A percentile compares a stretch with the other conserved stretches of the same genome.
Evolutionary conservation across 1,284 basidiomycete species (phyloP).

Genomic region (Rhizopogon hawkerae): DNA sequence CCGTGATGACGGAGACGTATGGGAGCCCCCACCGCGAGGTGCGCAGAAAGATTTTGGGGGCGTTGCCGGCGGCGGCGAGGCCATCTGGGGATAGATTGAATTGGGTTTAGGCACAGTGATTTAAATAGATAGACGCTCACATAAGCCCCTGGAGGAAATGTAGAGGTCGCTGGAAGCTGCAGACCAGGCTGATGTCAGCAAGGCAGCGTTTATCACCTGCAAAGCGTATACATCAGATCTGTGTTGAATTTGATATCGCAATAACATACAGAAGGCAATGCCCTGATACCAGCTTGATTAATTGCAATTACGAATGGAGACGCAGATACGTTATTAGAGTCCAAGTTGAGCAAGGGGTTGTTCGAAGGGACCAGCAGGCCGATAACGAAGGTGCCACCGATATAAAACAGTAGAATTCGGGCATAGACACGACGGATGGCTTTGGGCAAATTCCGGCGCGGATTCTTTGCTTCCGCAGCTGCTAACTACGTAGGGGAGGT

Average conservation of each 20-base stretch:
- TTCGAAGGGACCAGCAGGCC: slow-evolving; percentile 45
- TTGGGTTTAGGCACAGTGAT: not conserved
- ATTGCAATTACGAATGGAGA: slow-evolving; percentile 50
- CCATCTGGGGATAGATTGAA: slow-evolving; percentile 32
- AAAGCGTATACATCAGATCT: slow-evolving; percentile 1
- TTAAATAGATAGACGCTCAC: slow-evolving; percentile 19
- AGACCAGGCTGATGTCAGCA: slow-evolving; percentile 58
- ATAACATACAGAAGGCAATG: slow-evolving; percentile 35
- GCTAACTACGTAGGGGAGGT: slow-evolving; percentile 29
- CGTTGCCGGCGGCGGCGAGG: slow-evolving; percentile 50
- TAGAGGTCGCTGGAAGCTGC: slow-evolving; percentile 52
- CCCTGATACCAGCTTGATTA: slow-evolving; percentile 42
- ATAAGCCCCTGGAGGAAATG: slow-evolving; percentile 43
- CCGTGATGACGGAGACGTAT: slow-evolving; percentile 42
- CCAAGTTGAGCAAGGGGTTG: slow-evolving; percentile 30
- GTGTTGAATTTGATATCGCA: not conserved
- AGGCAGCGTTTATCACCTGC: slow-evolving; percentile 54
- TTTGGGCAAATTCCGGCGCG: slow-evolving; percentile 29
- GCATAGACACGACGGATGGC: slow-evolving; percentile 45
- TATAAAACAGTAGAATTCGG: slow-evolving; percentile 47
- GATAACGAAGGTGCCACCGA: slow-evolving; percentile 39
- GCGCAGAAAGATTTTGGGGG: slow-evolving; percentile 47
- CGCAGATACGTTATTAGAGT: slow-evolving; percentile 25
- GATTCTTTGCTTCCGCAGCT: slow-evolving; percentile 37
- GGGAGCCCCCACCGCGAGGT: slow-evolving; percentile 54